Evolutionary conservation across 192 early-diverging fungal species (phyloP).

Genomic region (Coemansia sp.): DNA sequence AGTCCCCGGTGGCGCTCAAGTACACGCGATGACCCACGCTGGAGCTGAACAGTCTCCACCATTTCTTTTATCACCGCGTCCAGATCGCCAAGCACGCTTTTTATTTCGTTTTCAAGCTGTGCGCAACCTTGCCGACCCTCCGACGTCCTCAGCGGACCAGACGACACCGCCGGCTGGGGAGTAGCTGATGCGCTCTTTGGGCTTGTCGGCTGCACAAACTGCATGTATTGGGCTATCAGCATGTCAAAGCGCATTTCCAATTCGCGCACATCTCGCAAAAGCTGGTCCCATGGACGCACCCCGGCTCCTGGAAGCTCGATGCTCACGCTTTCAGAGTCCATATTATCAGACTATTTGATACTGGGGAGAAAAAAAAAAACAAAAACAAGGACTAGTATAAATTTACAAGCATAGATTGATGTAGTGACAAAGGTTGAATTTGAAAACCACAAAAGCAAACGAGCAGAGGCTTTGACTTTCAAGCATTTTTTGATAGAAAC

Average conservation of each 20-base stretch:
- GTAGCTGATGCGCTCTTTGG: slow-evolving; percentile 11
- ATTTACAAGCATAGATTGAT: slow-evolving; percentile 3
- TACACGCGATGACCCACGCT: slow-evolving; percentile 44
- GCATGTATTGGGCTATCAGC: slow-evolving; percentile 50
- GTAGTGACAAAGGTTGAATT: no score
- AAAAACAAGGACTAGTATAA: background rate
- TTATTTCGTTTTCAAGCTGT: slow-evolving; percentile 35
- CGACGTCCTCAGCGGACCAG: slow-evolving; percentile 1
- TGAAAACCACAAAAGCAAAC: no score
- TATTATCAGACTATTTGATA: background rate
- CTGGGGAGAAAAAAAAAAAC: background rate
- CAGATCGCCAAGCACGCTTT: slow-evolving; percentile 40
- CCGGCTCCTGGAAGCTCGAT: slow-evolving; percentile 49
- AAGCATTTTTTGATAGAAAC: background rate
- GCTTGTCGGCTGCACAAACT: slow-evolving; percentile 45
- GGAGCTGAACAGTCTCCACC: slow-evolving; percentile 42
- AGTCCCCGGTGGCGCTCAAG: slow-evolving; percentile 46
- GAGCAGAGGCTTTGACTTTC: no score
- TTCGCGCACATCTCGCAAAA: slow-evolving; percentile 47
- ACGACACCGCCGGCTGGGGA: background rate
- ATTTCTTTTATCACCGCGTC: slow-evolving; percentile 46
- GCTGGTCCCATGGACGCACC: slow-evolving; percentile 49
- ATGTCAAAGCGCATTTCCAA: slow-evolving; percentile 48
- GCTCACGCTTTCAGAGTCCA: slow-evolving; percentile 36
- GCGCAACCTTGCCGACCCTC: slow-evolving; percentile 21